Percentiles rank a stretch among this genome's conserved stretches.
phyloP scores from a whole-genome alignment of 345 rosid species.

The Balakata baccata region DNA sequence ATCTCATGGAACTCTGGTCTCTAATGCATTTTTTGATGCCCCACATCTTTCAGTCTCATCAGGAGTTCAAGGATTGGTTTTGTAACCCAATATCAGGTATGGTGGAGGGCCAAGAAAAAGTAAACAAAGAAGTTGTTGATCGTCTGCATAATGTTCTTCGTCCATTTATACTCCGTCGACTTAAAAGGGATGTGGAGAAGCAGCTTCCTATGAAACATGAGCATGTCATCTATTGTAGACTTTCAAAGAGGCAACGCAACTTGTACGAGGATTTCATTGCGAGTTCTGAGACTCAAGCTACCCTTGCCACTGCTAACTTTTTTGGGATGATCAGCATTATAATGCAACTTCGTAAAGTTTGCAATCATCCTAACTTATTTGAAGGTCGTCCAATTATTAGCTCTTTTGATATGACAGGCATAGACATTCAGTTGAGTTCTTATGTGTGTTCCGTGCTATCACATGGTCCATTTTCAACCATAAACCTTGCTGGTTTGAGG shows the following conservation, averaged over 20 bases:
- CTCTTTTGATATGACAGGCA: slow-evolving; percentile 88
- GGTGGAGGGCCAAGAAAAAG: slow-evolving; percentile 99
- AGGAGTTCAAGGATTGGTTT: slow-evolving; percentile 99
- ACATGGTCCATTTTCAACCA: slow-evolving; percentile 54
- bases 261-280: slow-evolving; percentile 99
- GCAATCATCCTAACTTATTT: slow-evolving; percentile 98
- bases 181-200: slow-evolving; percentile 98
- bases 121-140: slow-evolving; percentile 95
- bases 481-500: slow-evolving; percentile 66
- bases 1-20: slow-evolving; percentile 99
- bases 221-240: slow-evolving; percentile 90
- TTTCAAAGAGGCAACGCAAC: slow-evolving; percentile 96
- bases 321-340: slow-evolving; percentile 99
- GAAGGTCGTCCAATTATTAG: slow-evolving; percentile 99
- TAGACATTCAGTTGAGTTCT: slow-evolving; percentile 71
- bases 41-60: slow-evolving; percentile 97
- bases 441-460: slow-evolving; percentile 65
- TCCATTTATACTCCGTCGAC: slow-evolving; percentile 89
- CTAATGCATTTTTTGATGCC: slow-evolving; percentile 99
- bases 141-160: slow-evolving; percentile 99
- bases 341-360: slow-evolving; percentile 99
- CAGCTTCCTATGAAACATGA: slow-evolving; percentile 92
- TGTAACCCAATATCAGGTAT: slow-evolving; percentile 97
- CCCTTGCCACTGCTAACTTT: slow-evolving; percentile 87
- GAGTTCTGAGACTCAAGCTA: slow-evolving; percentile 97